phyloP scores from a whole-genome alignment of 2,329 filamentous ascomycete genomes.

The Dothistroma pini region DNA sequence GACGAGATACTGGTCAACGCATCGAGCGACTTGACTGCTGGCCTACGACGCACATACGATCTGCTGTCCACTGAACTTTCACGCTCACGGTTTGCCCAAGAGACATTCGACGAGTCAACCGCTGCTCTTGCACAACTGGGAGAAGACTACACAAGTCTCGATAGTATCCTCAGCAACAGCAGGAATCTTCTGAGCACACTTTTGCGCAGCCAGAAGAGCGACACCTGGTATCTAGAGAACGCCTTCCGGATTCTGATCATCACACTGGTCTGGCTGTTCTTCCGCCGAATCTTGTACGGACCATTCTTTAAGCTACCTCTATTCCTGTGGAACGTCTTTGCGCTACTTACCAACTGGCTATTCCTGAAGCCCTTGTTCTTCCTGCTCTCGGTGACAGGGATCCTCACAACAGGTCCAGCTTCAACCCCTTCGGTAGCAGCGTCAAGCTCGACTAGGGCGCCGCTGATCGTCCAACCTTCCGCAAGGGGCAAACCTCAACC shows the following conservation, averaged over 20 bases:
- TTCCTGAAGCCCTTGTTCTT: slow-evolving; percentile 39
- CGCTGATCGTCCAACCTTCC: slow-evolving; percentile 45
- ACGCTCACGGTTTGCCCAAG: slow-evolving; percentile 82
- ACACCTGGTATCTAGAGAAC: slow-evolving; percentile 96
- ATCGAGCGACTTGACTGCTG: slow-evolving; percentile 77
- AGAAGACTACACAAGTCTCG: slow-evolving; percentile 76
- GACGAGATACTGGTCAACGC: slow-evolving; percentile 71
- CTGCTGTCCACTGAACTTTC: slow-evolving; percentile 81
- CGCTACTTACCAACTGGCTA: slow-evolving; percentile 29
- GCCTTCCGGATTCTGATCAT: slow-evolving; percentile 75
- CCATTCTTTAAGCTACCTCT: slow-evolving; percentile 76
- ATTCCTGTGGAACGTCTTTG: slow-evolving; percentile 24
- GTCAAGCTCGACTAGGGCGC: slow-evolving; percentile 33
- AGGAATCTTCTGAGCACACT: slow-evolving; percentile 73
- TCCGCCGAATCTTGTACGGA: slow-evolving; percentile 79
- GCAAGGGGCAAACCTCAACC: slow-evolving; percentile 38
- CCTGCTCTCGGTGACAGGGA: slow-evolving; percentile 53
- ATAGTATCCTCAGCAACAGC: slow-evolving; percentile 70
- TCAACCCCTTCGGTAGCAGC: slow-evolving; percentile 5
- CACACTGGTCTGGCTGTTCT: slow-evolving; percentile 82
- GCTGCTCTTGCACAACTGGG: slow-evolving; percentile 75
- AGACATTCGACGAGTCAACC: slow-evolving; percentile 80
- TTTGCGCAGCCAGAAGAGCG: slow-evolving; percentile 84
- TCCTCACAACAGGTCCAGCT: slow-evolving; percentile 34
- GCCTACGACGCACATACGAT: slow-evolving; percentile 79